Evolutionary conservation across 768 basidiomycete species (phyloP).

Genomic region (Glaciozyma martinii): DNA sequence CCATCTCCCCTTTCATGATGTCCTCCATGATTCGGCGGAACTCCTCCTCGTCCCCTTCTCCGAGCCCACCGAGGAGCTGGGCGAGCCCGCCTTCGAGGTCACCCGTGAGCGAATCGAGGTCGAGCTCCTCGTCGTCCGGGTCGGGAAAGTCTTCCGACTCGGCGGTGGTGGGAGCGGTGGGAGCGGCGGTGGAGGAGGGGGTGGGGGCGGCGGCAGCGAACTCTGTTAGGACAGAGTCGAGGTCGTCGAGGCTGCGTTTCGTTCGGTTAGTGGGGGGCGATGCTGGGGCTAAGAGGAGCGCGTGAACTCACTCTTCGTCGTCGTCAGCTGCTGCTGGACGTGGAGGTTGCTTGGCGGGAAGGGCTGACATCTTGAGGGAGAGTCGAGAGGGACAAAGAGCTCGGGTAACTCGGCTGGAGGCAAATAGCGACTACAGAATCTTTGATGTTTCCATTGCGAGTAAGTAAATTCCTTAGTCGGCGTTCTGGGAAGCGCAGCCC

Average conservation of each 20-base stretch:
- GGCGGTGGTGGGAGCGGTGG: not conserved
- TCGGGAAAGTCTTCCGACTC: slow-evolving; percentile 15
- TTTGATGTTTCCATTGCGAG: too few relatives aligned
- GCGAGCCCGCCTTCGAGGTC: slow-evolving; percentile 24
- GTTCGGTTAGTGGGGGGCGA: not conserved
- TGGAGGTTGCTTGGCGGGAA: too few relatives aligned
- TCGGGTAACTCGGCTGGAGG: too few relatives aligned
- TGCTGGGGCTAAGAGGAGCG: not conserved
- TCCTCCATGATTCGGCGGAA: slow-evolving; percentile 26
- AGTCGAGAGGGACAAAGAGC: too few relatives aligned
- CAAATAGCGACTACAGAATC: too few relatives aligned
- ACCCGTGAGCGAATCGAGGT: slow-evolving; percentile 28
- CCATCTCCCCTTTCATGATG: slow-evolving; percentile 10
- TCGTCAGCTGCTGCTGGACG: not conserved
- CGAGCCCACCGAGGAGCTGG: not conserved
- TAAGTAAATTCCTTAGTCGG: too few relatives aligned
- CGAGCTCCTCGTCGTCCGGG: slow-evolving; percentile 19
- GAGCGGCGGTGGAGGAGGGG: not conserved
- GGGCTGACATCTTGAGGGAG: too few relatives aligned
- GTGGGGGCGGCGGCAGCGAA: slow-evolving; percentile 6
- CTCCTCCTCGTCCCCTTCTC: slow-evolving; percentile 18
- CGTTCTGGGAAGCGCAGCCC: too few relatives aligned
- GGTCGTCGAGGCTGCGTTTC: slow-evolving; percentile 23
- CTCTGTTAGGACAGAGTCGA: slow-evolving; percentile 32
- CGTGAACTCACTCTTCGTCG: not conserved